phyloP scores from a whole-genome alignment of 306 rosid genomes.

The Ceratonia siliqua region DNA sequence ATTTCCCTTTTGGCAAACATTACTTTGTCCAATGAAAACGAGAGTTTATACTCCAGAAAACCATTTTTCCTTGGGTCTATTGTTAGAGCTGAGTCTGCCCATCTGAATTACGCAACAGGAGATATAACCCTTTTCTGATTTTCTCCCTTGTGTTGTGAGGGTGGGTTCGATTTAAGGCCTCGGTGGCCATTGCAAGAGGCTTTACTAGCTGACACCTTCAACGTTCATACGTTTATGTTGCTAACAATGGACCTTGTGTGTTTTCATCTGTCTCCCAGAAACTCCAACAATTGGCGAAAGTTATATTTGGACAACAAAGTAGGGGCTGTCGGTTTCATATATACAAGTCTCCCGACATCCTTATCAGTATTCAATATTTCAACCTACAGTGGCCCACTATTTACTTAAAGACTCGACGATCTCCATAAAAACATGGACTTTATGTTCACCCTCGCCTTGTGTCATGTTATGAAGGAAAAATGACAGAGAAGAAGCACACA shows the following conservation, averaged over 20 bases:
- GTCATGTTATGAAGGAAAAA: not conserved
- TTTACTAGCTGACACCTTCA: not conserved
- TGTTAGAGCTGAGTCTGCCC: too few relatives aligned
- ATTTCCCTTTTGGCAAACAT: too few relatives aligned
- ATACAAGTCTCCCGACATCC: not conserved
- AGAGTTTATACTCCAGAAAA: too few relatives aligned
- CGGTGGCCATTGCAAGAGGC: not conserved
- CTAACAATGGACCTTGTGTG: not conserved
- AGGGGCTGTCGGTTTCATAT: not conserved
- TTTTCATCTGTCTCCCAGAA: not conserved
- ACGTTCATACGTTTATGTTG: not conserved
- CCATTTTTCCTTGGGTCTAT: too few relatives aligned
- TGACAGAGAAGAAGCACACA: not conserved
- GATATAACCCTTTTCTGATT: too few relatives aligned
- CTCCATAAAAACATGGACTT: constrained; percentile 1
- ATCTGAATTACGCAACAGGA: too few relatives aligned
- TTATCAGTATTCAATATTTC: not conserved
- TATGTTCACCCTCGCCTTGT: not conserved
- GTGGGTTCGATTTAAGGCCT: not conserved
- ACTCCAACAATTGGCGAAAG: not conserved
- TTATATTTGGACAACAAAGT: not conserved
- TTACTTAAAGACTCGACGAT: too few relatives aligned
- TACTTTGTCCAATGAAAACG: too few relatives aligned
- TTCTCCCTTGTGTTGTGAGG: too few relatives aligned
- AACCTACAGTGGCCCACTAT: not conserved